phyloP scores from a whole-genome alignment of 192 early-diverging fungal species.

The Gigaspora rosea region DNA sequence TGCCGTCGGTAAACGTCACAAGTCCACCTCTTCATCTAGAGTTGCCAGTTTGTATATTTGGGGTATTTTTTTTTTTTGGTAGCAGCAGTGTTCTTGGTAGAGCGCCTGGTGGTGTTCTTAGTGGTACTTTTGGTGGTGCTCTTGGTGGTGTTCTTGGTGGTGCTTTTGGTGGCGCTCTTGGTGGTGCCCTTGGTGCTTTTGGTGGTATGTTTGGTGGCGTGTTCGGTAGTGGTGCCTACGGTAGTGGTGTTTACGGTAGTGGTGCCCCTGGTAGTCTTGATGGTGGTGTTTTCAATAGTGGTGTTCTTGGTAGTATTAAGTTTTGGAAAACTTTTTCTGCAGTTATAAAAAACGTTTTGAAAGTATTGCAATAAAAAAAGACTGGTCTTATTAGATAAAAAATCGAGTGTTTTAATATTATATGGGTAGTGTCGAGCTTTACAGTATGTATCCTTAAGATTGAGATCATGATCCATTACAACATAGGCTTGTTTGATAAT shows the following conservation, averaged over 20 bases:
- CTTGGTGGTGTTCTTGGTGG: neutral
- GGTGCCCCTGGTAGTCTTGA: too few species aligned
- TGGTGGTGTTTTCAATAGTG: neutral
- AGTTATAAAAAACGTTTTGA: neutral
- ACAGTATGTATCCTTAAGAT: neutral
- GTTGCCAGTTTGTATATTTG: conserved; percentile 1
- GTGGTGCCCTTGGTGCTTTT: too few species aligned
- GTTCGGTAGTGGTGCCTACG: too few species aligned
- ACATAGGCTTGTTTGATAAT: conserved; percentile 14
- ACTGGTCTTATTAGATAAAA: conserved; percentile 14
- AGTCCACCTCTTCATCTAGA: conserved; percentile 1
- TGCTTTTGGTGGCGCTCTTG: neutral
- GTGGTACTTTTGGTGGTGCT: neutral
- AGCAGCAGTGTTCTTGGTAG: too few species aligned
- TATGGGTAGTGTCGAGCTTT: neutral
- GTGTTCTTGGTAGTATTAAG: neutral
- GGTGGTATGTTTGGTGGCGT: too few species aligned
- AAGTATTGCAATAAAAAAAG: conserved; percentile 8
- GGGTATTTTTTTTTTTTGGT: neutral
- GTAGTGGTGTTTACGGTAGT: too few species aligned
- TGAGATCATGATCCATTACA: neutral
- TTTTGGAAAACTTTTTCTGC: conserved; percentile 1
- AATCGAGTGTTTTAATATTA: neutral
- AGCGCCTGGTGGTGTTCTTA: too few species aligned
- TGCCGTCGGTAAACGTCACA: neutral